These are phyloP conservation scores for Eleusine coracana DNA, from an alignment of 176 grass and related monocot species.

Conservation along the genomic window DNA sequence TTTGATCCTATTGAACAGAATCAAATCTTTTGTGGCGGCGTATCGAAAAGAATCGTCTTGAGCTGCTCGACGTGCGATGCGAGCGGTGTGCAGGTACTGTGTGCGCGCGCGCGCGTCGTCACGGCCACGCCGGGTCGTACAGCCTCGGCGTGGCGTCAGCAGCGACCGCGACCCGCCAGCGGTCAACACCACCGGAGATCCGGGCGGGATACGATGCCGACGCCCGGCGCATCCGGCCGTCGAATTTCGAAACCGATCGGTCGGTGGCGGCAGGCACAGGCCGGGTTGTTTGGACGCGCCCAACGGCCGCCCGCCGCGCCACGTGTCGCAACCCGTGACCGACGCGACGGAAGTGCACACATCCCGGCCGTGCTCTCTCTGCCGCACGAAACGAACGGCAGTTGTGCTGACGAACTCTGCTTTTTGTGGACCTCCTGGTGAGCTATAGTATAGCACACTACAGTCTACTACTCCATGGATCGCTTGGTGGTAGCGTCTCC, in stretches of 20 bases:
- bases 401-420: not conserved
- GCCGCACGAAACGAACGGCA: not conserved
- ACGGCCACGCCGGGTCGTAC: not conserved
- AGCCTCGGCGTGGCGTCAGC: not conserved
- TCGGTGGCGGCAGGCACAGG: not conserved
- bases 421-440: not conserved
- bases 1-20: not conserved
- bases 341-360: too few species aligned
- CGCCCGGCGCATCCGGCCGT: not conserved
- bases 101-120: not conserved
- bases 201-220: not conserved
- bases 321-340: conserved; percentile 19
- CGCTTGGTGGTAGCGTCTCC: not conserved
- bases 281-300: conserved; percentile 22
- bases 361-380: too few species aligned
- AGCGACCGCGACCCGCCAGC: not conserved
- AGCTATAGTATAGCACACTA: too few species aligned
- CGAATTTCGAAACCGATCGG: not conserved
- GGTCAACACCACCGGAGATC: not conserved
- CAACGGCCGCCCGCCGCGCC: conserved; percentile 27
- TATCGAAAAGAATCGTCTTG: too few species aligned
- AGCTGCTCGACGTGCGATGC: not conserved
- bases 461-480: not conserved
- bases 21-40: not conserved
- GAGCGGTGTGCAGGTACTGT: not conserved